Base-by-base conservation (phyloP, 2,329 filamentous ascomycete species). In the Talaromyces albobiverticillius region DNA sequence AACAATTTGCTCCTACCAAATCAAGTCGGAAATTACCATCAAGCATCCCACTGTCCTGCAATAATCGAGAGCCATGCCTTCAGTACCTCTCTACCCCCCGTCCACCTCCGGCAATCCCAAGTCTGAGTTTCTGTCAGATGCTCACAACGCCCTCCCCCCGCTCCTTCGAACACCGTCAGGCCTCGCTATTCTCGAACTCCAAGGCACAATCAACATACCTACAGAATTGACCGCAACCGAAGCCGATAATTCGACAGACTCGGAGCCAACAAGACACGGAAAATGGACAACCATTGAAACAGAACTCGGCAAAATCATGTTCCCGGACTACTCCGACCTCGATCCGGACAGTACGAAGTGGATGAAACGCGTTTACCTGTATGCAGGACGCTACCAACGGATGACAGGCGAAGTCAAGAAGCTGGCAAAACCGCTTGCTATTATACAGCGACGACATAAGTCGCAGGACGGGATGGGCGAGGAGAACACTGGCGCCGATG, bases 381-480 rank as follows among this genome's bases (percentile, higher is more conserved):
- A 93, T 67, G 82, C 97, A 4, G 94, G 93, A 5, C 83, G 87
- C 65, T 88, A 96, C 68, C 94, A 97, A 74, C 82, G 92, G 57
- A 81, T 97, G 67, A 89, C 85, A 1, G 94, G 94, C 3, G 91
- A 97, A 71, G 85, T 95, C 46, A 95, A 91, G 79, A 95, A 91
- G 72, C 74, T 97, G 47, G 81, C 82, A 5, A 88, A 83, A 65
- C 86, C 92, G 2, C 68, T 96, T 61, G 94, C 87, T 3, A 78
- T 97, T n/a, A 79, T 97, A 22, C 81, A 85, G 59, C 83, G 82
- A 63, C 79, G 79, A 43, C 57, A 50, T 51, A 59, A 46, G 25
- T 36, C 57, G 20, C 26, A 1, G 7, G 14, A 29, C 11, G 16
- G 32, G 20, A 32, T 4, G 18, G 18, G 3, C 4, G 31, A 2